These are phyloP conservation scores for Pythium coloratum DNA, from an alignment of 352 stramenopile species.

Conservation along the genomic window DNA sequence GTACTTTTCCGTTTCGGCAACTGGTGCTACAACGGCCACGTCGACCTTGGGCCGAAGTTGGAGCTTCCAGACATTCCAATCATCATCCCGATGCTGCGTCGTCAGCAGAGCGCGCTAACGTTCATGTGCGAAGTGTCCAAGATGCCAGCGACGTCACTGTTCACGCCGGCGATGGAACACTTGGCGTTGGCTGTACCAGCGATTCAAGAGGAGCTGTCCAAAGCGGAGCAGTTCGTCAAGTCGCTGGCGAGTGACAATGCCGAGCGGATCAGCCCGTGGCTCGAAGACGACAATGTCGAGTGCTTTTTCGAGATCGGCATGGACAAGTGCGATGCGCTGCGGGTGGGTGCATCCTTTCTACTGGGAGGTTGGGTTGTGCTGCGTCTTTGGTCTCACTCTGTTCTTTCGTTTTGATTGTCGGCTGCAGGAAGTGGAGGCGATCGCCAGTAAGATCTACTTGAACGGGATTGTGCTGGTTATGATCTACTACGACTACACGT, in stretches of 20 bases:
- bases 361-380: not conserved
- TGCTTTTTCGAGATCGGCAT: slow-evolving; percentile 94
- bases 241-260: slow-evolving; percentile 46
- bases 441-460: slow-evolving; percentile 94
- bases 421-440: slow-evolving; percentile 87
- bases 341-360: slow-evolving; percentile 31
- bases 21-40: slow-evolving; percentile 94
- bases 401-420: not conserved
- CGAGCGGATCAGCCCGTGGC: slow-evolving; percentile 72
- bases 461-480: slow-evolving; percentile 89
- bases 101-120: slow-evolving; percentile 91
- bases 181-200: slow-evolving; percentile 70
- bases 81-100: slow-evolving; percentile 92
- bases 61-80: slow-evolving; percentile 90
- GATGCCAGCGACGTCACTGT: slow-evolving; percentile 88
- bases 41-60: slow-evolving; percentile 90
- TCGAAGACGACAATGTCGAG: slow-evolving; percentile 87
- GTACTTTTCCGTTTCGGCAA: slow-evolving; percentile 94
- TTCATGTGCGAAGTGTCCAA: slow-evolving; percentile 93
- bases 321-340: slow-evolving; percentile 58
- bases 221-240: slow-evolving; percentile 84
- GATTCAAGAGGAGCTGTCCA: slow-evolving; percentile 88
- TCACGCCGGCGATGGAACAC: slow-evolving; percentile 88
- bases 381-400: not conserved
- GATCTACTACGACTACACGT: slow-evolving; percentile 92